Conservation (phyloP, 2,329 filamentous ascomycete species). For the Lasiodiplodia gonubiensis region DNA sequence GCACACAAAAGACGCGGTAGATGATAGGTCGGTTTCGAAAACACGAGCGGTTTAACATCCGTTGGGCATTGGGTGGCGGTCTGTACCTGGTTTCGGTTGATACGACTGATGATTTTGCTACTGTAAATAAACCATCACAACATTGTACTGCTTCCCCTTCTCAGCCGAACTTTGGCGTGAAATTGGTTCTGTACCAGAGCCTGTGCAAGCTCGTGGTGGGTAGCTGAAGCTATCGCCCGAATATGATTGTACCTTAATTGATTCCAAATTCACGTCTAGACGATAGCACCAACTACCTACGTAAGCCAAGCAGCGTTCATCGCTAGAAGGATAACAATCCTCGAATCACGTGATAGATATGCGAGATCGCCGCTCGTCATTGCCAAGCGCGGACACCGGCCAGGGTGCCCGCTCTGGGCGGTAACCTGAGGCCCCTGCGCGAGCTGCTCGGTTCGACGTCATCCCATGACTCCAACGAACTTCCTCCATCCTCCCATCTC, state of each 20-base stretch:
- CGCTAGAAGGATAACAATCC: too few species aligned
- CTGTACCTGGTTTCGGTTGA: neutral
- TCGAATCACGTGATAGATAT: conserved; percentile 2
- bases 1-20: conserved; percentile 2
- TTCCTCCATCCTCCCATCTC: neutral
- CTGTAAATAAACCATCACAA: neutral
- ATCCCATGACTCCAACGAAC: conserved; percentile 24
- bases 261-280: neutral
- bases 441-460: conserved; percentile 24
- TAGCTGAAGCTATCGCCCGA: too few species aligned
- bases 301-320: neutral
- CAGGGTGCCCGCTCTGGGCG: neutral
- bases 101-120: neutral
- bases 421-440: conserved; percentile 22
- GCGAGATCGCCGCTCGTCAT: neutral
- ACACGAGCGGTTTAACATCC: neutral
- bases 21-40: neutral
- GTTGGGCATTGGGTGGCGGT: neutral
- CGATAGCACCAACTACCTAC: neutral
- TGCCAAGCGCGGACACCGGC: neutral
- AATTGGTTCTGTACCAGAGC: too few species aligned
- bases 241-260: too few species aligned
- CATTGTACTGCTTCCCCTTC: neutral
- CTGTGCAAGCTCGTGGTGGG: too few species aligned
- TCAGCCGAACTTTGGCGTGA: too few species aligned